Evolutionary conservation across 163 green algal species (phyloP), one percentile per base, ranked within the genome.

Genomic region (Botryococcus braunii): DNA sequence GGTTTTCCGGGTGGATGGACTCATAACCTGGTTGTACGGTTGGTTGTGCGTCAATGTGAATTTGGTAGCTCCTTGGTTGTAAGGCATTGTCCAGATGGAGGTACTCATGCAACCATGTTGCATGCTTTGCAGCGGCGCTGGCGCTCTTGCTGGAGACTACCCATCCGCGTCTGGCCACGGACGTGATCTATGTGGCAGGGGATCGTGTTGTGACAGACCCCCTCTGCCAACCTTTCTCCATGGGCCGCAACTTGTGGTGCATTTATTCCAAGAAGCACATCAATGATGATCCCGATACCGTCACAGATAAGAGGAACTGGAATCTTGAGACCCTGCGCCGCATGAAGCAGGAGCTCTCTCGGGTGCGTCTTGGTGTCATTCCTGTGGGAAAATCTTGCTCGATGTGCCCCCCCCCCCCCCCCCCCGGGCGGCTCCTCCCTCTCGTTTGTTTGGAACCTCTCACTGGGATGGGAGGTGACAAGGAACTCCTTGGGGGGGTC

Each of bases 231-330:
- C 90, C 91, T 39, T 96, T 96, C 81, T 93, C 83, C 62, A 96
- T 96, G 90, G 90, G 91, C 34, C 81, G 92, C 73, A 97, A 97
- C 82, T 83, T 99, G 21, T 97, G 97, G 69, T 99, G 94, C 74
- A 92, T 99, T 52, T 86, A 98, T 80, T 96, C 86, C 62, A 96
- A 97, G 83, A 96, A 97, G 77, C 91, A 95, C 80, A 85, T 99
- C 69, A 84, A 96, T 72, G 92, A 98, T 69, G 75, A 86, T 11
- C 94, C 94, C 3, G 88, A 93, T n/a, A n/a, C n/a, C n/a, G n/a
- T 74, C 78, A 90, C 9, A 93, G 90, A 66, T 70, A 78, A 4
- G 68, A 83, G 29, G 97, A 98, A 81, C 85, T 1, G 52, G 52
- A 1, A 62, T 36, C 13, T 29, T 62, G 52, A 40, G 52, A 5